Base-by-base conservation (phyloP, 768 basidiomycete genomes). In the Lactarius sanguifluus region DNA sequence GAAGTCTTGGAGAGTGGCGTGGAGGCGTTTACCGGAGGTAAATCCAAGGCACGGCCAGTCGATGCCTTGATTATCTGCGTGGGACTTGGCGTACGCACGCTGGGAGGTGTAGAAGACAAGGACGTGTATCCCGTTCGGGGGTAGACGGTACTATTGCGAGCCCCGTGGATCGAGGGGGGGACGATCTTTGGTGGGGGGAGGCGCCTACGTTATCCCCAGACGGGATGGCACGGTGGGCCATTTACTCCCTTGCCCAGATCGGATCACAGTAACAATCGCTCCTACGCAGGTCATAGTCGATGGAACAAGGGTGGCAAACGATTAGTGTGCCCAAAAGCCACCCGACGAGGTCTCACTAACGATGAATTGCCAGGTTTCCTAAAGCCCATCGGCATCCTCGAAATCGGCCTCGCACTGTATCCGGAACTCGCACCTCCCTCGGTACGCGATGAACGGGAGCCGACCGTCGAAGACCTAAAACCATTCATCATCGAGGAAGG, bases 41-140 rank as follows among this genome's bases (percentile, higher is more conserved):
- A 62, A 10, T 64, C 65, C 5, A 54, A 68, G 32, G 47, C 38
- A 0, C 55, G 43, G 1, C 65, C 72, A 2, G 68, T 76, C 38
- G 82, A 85, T 57, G 90, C 86, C 0, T 72, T 94, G 1, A 74
- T 94, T 6, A 84, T 89, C 13, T 93, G 91, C 70, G 81, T 85
- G 0, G 92, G 92, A 0, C 75, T 94, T 23, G 85, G 85, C 2
- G 82, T 85, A 18, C 77, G 82, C 0, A 75, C 76, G 10, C 77
- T 86, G 1, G 84, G 83, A 13, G 82, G 83, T 6, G 79, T 86
- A 25, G 81, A 83, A 66, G 83, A 85, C 67, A 76, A 77, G 67
- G 77, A 79, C 43, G 73, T 83, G 40, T 80, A 80, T 68, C 82
- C 83, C 1, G 73, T 81, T 43, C 75, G 83, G 54, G 83, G 82